Evolutionary conservation across 768 basidiomycete genomes (phyloP).

Genomic region (Tricholoma sp.): DNA sequence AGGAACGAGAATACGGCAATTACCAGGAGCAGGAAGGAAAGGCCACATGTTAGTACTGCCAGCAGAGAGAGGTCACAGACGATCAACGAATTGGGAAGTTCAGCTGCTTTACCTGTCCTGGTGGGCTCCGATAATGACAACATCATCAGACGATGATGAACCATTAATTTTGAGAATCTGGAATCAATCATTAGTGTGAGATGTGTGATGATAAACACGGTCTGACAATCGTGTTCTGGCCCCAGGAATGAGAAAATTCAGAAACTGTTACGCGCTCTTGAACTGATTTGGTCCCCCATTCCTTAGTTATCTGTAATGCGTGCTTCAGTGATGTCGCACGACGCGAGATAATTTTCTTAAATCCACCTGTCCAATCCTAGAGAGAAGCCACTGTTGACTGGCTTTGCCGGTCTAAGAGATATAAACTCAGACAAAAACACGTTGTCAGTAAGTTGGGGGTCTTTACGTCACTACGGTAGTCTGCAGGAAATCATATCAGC

Average conservation of each 20-base stretch:
- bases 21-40: conserved; percentile 74
- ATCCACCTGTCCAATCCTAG: conserved; percentile 58
- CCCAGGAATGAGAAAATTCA: conserved; percentile 81
- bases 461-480: conserved; percentile 71
- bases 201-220: conserved; percentile 1
- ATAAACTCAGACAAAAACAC: conserved; percentile 16
- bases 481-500: conserved; percentile 26
- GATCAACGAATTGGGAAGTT: conserved; percentile 2
- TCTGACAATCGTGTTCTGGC: conserved; percentile 74
- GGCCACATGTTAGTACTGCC: conserved; percentile 72
- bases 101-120: conserved; percentile 61
- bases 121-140: conserved; percentile 74
- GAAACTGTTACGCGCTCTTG: conserved; percentile 53
- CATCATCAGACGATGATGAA: conserved; percentile 53
- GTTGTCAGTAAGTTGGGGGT: conserved; percentile 9
- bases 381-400: conserved; percentile 75
- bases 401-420: conserved; percentile 60
- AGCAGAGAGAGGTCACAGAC: conserved; percentile 5
- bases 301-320: conserved; percentile 51
- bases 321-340: conserved; percentile 1
- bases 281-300: conserved; percentile 55
- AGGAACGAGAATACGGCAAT: conserved; percentile 13
- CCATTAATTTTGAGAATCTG: conserved; percentile 79
- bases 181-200: conserved; percentile 8
- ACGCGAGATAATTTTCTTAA: conserved; percentile 3